Base-by-base conservation (phyloP, 106 monocot genomes). In the Allium cepa region DNA sequence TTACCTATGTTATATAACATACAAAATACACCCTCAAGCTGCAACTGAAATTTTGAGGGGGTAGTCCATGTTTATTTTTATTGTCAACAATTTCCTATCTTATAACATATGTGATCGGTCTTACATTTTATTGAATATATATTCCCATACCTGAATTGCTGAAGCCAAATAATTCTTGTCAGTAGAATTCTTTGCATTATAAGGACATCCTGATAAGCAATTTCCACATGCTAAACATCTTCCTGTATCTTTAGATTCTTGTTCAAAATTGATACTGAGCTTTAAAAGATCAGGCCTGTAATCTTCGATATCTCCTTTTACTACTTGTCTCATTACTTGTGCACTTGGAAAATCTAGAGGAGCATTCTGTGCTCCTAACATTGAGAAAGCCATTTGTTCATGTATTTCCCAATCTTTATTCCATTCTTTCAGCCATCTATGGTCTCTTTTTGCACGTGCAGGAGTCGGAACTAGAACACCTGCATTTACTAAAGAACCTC, bases 181-280 rank as follows among this genome's bases (percentile, higher is more conserved):
- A 10, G 73, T 79, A 27, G 79, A 79, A 56, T 79, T 79, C 67
- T 79, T 79, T 18, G 79, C 79, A 74, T 79, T 67, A 26, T 79
- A 79, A 15, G 73, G 79, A 49, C 79, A 79, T 17, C 79, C 79
- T 17, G 79, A 79, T 12, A 79, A 49, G 46, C 79, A 79, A 69
- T 79, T 79, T 16, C 79, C 79, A 73, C 79, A 79, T 14, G 69
- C 79, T 5, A 79, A 48, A 50, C 79, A 79, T 22, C 50, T 73
- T 9, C 48, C 72, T 8, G 53, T 53, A 53, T 68, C 46, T 45
- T 62, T 16, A 18, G 36, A 36, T 53, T 47, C 72, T 17, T 45
- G 51, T 17, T 56, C 68, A 47, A 79, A 79, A n/a, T 79, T 73
- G 16, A 79, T 79, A 47, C 73, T 69, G 8, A 73, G 69, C 47